Evolutionary conservation across 331 rosid genomes (phyloP), one percentile per base, ranked within the genome.

Genomic region (Cydonia oblonga): DNA sequence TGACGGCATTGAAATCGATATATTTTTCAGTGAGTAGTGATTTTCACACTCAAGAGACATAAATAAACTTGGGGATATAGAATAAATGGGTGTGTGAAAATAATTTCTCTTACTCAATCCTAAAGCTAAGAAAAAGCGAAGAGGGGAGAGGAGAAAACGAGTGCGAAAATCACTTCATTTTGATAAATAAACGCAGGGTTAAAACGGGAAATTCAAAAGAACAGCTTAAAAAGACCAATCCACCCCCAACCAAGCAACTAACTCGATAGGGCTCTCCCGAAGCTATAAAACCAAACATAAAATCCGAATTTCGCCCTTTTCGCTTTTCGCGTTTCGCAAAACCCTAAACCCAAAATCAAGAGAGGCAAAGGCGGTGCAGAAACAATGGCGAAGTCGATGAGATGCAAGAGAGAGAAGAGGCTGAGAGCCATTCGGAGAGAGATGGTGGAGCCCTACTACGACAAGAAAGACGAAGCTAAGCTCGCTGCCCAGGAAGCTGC

Each of bases 321-420:
- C n/a, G n/a, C 11, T 5, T 25, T 28, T 5, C n/a, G n/a, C 6
- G n/a, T 12, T 72, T 42, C 18, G 46, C 68, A 71, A 71, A 77
- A 35, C 81, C 81, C 76, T 70, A 71, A 70, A 7, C 13, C 69
- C 28, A 38, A 22, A 9, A 11, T 1, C 71, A 42, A 29, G 18
- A 4, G 28, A 5, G 15, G 61, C 4, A 4, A 9, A 62, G 65
- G 73, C 66, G 61, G 52, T n/a, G 60, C 59, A n/a, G 71, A 35
- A 5, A 73, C 58, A 29, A 91, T 93, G 98, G 98, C 92, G 62
- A 93, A 93, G 78, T 93, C 98, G 5, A 56, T 93, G 87, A 78
- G 98, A 76, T 93, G 91, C 20, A 93, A 93, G 92, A 85, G 76
- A 74, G 90, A 78, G 86, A 93, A 91, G 92, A 88, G 98, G 81